A percentile compares a stretch with the other conserved stretches of the same genome.
phyloP scores from a whole-genome alignment of 192 early-diverging fungal genomes.

The Podila verticillata region DNA sequence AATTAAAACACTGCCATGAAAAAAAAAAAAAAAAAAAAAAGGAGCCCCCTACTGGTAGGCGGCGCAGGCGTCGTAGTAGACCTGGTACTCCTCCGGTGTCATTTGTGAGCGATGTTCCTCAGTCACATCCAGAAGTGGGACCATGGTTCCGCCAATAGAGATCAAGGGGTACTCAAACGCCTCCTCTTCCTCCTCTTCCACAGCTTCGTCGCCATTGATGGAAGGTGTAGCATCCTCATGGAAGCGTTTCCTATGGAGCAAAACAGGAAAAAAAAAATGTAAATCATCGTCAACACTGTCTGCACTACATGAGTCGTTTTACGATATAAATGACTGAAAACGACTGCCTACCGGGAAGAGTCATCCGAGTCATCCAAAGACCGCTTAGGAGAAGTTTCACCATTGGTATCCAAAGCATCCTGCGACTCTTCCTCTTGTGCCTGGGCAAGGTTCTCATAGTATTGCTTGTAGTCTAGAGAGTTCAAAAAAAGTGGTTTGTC shows the following conservation, averaged over 20 bases:
- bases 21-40: too few relatives aligned
- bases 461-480: slow-evolving; percentile 35
- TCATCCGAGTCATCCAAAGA: slow-evolving; percentile 24
- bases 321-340: too few relatives aligned
- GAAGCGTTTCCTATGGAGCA: slow-evolving; percentile 15
- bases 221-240: slow-evolving; percentile 19
- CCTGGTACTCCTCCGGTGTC: slow-evolving; percentile 66
- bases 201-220: slow-evolving; percentile 39
- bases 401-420: slow-evolving; percentile 3
- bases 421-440: slow-evolving; percentile 13
- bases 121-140: slow-evolving; percentile 60
- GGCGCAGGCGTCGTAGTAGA: slow-evolving; percentile 40
- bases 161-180: slow-evolving; percentile 16
- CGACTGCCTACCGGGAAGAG: slow-evolving; percentile 1
- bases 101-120: slow-evolving; percentile 64
- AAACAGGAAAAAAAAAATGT: background rate
- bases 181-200: slow-evolving; percentile 26
- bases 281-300: background rate
- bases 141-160: slow-evolving; percentile 48
- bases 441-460: slow-evolving; percentile 35
- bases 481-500: background rate
- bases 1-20: too few relatives aligned
- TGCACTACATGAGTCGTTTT: background rate
- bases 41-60: too few relatives aligned
- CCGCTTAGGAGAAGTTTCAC: slow-evolving; percentile 17